Conservation (phyloP, 345 rosid genomes). For the Geranium rotundifolium region DNA sequence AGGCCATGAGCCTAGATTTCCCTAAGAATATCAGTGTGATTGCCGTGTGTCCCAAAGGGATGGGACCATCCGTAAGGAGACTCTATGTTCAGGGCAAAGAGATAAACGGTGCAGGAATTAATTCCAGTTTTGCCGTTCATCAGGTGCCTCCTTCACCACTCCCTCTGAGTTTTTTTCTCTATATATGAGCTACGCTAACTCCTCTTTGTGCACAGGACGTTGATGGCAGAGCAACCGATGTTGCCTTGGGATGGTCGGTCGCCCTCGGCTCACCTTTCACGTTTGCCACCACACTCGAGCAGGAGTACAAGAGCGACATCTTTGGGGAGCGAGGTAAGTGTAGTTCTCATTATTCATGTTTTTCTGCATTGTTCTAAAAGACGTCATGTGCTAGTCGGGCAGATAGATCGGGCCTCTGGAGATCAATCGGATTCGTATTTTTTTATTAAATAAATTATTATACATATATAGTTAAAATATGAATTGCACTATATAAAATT, state of each 20-base stretch:
- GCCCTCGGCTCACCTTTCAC: slow-evolving; percentile 92
- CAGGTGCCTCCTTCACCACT: slow-evolving; percentile 32
- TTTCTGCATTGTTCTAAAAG: neutral
- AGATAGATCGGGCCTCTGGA: too few species aligned
- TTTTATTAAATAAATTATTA: too few species aligned
- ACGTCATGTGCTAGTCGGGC: too few species aligned
- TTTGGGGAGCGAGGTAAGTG: slow-evolving; percentile 83
- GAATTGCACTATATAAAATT: neutral
- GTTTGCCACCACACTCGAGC: slow-evolving; percentile 81
- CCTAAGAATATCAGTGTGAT: slow-evolving; percentile 73
- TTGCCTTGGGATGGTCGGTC: slow-evolving; percentile 87
- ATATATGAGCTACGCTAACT: neutral
- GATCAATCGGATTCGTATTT: too few species aligned
- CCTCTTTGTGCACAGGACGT: slow-evolving; percentile 46
- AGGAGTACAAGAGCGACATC: slow-evolving; percentile 91
- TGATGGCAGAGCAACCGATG: slow-evolving; percentile 78
- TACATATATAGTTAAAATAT: too few species aligned
- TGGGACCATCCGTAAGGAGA: slow-evolving; percentile 90
- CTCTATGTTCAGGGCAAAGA: slow-evolving; percentile 87
- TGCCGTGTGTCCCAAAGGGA: slow-evolving; percentile 80
- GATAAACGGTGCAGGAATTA: slow-evolving; percentile 90
- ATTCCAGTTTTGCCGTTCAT: slow-evolving; percentile 78
- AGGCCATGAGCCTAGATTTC: slow-evolving; percentile 61
- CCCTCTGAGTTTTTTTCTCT: too few species aligned
- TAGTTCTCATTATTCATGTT: neutral